Evolutionary conservation across 768 basidiomycete species (phyloP).

Genomic region (Xerocomellus intermedius): DNA sequence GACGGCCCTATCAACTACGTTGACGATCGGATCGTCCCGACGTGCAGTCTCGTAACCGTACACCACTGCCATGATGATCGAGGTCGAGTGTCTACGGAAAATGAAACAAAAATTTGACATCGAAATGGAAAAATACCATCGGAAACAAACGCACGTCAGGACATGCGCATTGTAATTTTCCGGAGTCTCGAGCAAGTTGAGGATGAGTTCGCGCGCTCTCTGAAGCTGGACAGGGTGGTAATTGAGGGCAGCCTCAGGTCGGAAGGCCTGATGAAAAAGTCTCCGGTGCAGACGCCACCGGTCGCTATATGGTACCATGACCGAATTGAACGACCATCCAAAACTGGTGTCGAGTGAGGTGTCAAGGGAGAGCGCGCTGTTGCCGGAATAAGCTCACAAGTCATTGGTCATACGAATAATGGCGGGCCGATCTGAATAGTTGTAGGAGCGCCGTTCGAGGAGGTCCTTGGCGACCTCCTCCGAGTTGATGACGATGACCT

Average conservation of each 20-base stretch:
- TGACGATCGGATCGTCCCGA: slow-evolving; percentile 27
- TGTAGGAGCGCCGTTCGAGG: slow-evolving; percentile 43
- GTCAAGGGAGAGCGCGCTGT: not conserved
- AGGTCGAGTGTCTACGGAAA: slow-evolving; percentile 20
- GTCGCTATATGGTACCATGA: slow-evolving; percentile 27
- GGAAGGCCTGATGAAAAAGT: slow-evolving; percentile 30
- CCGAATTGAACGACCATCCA: slow-evolving; percentile 31
- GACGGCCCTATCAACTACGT: slow-evolving; percentile 25
- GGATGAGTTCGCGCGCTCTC: slow-evolving; percentile 25
- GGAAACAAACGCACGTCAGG: slow-evolving; percentile 21
- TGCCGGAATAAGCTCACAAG: slow-evolving; percentile 18
- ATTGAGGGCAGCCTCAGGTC: slow-evolving; percentile 15
- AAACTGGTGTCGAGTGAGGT: slow-evolving; percentile 12
- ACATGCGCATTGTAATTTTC: slow-evolving; percentile 19
- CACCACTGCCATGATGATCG: slow-evolving; percentile 32
- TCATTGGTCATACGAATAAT: slow-evolving; percentile 29
- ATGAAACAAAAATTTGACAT: not conserved
- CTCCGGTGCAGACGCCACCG: slow-evolving; percentile 31
- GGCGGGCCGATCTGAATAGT: slow-evolving; percentile 44
- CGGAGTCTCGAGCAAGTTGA: slow-evolving; percentile 24
- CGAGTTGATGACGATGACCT: slow-evolving; percentile 42
- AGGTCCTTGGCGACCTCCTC: slow-evolving; percentile 40
- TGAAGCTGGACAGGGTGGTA: slow-evolving; percentile 26
- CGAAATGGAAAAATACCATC: not conserved
- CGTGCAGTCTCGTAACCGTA: slow-evolving; percentile 30